Conservation (phyloP, 192 early-diverging fungal genomes). For the Coemansia furcata region DNA sequence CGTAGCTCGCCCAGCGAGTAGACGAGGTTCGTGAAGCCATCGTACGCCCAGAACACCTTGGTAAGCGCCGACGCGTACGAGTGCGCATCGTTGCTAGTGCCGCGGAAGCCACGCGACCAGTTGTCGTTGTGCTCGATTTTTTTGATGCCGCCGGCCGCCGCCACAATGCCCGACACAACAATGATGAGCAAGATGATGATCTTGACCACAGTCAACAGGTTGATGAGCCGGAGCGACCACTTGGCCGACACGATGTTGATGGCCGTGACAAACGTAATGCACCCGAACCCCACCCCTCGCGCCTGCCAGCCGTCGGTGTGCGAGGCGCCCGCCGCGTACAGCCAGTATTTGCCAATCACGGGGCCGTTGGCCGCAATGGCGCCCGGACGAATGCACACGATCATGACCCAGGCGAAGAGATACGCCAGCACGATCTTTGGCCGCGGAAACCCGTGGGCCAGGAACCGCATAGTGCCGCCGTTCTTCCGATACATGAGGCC, state of each 20-base stretch:
- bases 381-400: slow-evolving; percentile 56
- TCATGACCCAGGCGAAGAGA: slow-evolving; percentile 55
- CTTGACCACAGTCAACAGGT: slow-evolving; percentile 72
- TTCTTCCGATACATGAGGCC: slow-evolving; percentile 81
- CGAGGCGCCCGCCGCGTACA: slow-evolving; percentile 46
- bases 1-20: slow-evolving; percentile 85
- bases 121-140: slow-evolving; percentile 24
- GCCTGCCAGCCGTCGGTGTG: slow-evolving; percentile 46
- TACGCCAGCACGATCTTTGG: slow-evolving; percentile 55
- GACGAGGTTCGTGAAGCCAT: slow-evolving; percentile 73
- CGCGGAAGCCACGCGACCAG: slow-evolving; percentile 63
- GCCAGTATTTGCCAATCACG: slow-evolving; percentile 56
- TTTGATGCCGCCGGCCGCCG: slow-evolving; percentile 56
- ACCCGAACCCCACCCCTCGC: slow-evolving; percentile 58
- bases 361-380: slow-evolving; percentile 54
- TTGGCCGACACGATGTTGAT: slow-evolving; percentile 66
- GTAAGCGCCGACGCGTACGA: slow-evolving; percentile 54
- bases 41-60: slow-evolving; percentile 59
- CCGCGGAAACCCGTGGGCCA: slow-evolving; percentile 64
- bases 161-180: slow-evolving; percentile 64
- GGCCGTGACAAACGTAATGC: slow-evolving; percentile 59
- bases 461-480: slow-evolving; percentile 87
- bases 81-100: slow-evolving; percentile 55
- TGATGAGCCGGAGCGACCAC: slow-evolving; percentile 66
- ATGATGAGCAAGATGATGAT: slow-evolving; percentile 67